These are phyloP conservation scores for Fusarium annulatum DNA, from an alignment of 2,329 filamentous ascomycete genomes.

Conservation along the genomic window DNA sequence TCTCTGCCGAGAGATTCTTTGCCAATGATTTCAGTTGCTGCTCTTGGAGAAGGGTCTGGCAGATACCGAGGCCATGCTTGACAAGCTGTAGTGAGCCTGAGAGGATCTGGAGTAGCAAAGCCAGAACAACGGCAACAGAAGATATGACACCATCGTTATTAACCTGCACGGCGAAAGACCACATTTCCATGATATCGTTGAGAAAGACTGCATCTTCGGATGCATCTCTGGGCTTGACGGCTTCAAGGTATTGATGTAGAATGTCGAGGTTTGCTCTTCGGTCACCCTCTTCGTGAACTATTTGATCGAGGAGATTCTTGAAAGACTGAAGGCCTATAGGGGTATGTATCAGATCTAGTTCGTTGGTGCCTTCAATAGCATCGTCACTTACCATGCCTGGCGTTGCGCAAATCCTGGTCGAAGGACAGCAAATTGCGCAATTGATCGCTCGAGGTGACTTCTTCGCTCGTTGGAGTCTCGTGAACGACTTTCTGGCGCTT, in stretches of 20 bases:
- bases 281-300: slow-evolving; percentile 62
- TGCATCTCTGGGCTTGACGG: slow-evolving; percentile 60
- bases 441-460: slow-evolving; percentile 72
- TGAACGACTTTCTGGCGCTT: slow-evolving; percentile 69
- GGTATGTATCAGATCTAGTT: neutral
- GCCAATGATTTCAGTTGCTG: slow-evolving; percentile 84
- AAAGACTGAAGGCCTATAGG: slow-evolving; percentile 71
- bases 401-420: slow-evolving; percentile 73
- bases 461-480: slow-evolving; percentile 68
- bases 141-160: slow-evolving; percentile 86
- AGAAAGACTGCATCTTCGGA: slow-evolving; percentile 70
- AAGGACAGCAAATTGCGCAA: slow-evolving; percentile 76
- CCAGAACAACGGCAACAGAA: slow-evolving; percentile 81
- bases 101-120: slow-evolving; percentile 81
- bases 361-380: neutral
- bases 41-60: slow-evolving; percentile 83
- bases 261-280: slow-evolving; percentile 62
- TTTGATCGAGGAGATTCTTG: slow-evolving; percentile 76
- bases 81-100: slow-evolving; percentile 80
- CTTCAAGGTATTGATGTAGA: slow-evolving; percentile 75
- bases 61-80: slow-evolving; percentile 79
- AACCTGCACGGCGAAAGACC: slow-evolving; percentile 83
- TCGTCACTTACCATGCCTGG: slow-evolving; percentile 69
- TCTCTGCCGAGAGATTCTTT: slow-evolving; percentile 81
- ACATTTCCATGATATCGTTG: slow-evolving; percentile 84